These are phyloP conservation scores for Ceratocystis ficicola DNA, from an alignment of 2,329 filamentous ascomycete species.

Conservation along the genomic window DNA sequence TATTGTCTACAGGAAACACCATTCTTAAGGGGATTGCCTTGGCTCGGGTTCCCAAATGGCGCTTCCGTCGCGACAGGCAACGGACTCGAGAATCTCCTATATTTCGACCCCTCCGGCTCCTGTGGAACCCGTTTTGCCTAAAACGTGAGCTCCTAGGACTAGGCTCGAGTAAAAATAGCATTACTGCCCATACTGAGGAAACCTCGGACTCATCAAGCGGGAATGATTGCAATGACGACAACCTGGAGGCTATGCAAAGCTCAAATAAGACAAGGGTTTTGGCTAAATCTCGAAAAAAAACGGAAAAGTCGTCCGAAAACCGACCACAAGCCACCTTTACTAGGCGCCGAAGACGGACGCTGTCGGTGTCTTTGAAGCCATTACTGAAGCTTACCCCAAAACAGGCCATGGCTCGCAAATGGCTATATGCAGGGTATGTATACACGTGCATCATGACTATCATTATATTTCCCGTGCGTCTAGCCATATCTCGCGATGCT, in stretches of 20 bases:
- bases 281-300: neutral
- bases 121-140: conserved; percentile 15
- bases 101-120: conserved; percentile 9
- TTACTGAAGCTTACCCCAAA: conserved; percentile 69
- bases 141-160: conserved; percentile 20
- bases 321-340: conserved; percentile 28
- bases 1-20: conserved; percentile 60
- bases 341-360: conserved; percentile 52
- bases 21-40: conserved; percentile 75
- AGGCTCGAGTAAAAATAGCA: conserved; percentile 27
- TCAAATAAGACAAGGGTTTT: neutral
- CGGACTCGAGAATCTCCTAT: neutral
- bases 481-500: conserved; percentile 54
- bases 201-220: neutral
- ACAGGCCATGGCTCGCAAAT: conserved; percentile 67
- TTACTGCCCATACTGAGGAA: neutral
- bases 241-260: neutral
- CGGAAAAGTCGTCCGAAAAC: neutral
- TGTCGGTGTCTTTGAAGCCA: conserved; percentile 52
- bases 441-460: conserved; percentile 56
- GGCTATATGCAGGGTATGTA: conserved; percentile 69
- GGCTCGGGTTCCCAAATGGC: conserved; percentile 82
- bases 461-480: conserved; percentile 58
- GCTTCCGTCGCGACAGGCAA: conserved; percentile 52
- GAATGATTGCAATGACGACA: neutral